Base-by-base conservation (phyloP, 306 rosid species). In the Psophocarpus tetragonolobus region DNA sequence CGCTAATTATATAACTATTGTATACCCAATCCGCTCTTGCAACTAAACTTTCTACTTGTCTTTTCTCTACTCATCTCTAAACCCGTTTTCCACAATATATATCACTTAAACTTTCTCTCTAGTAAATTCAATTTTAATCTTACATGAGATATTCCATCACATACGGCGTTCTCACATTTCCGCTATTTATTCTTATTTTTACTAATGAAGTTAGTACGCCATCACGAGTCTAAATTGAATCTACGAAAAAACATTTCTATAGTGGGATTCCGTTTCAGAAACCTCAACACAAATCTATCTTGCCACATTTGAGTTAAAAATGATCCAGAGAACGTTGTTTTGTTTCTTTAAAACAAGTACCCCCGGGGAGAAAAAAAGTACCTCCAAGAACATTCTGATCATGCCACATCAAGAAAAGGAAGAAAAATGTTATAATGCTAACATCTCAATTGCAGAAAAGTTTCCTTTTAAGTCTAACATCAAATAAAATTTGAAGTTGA, bases 401-500 rank as follows among this genome's bases (percentile, higher is more conserved):
- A 61, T 3, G 66, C 6, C 65, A 26, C 65, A 58, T 26, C 3
- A 14, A 5, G 58, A 68, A 68, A 68, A 15, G 30, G 56, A 73
- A 24, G 6, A 56, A 73, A 73, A 73, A 56, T 36, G 42, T 69
- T 5, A 3, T 24, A 47, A 42, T 45, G 32, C 24, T 7, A 15
- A 35, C 7, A 47, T 13, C 42, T 41, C 68, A 7, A 27, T 3
- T 1, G 35, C 21, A 44, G 17, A 60, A 60, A 24, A 42, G 3
- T 17, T 32, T 30, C 18, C 44, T 30, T 54, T 11, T 11, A 42
- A 53, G 47, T 75, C 71, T 70, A 32, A 20, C 50, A 53, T 18
- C 29, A 68, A 32, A 30, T 23, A n/a, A 57, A 74, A 53, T 58
- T 21, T 61, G 48, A 78, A 70, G 81, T 23, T 39, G 32, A 53